Evolutionary conservation across 179 eudicot species (phyloP).

Genomic region (Silene noctiflora): DNA sequence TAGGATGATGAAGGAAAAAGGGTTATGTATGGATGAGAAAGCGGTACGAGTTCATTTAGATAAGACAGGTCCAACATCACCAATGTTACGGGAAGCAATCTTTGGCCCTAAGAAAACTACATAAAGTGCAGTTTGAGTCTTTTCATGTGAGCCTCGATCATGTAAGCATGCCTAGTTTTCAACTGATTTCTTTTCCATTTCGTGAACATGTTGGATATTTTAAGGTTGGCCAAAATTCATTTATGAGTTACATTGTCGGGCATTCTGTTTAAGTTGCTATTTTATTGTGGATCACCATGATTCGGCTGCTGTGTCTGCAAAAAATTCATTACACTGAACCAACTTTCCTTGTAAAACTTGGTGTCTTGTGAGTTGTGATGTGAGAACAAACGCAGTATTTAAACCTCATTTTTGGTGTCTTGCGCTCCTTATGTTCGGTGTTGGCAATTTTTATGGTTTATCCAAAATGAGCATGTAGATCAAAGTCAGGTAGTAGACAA

Average conservation of each 20-base stretch:
- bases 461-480: neutral
- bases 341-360: neutral
- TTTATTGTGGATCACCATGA: neutral
- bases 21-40: conserved; percentile 56
- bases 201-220: neutral
- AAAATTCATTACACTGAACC: neutral
- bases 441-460: too few relatives aligned
- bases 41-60: conserved; percentile 57
- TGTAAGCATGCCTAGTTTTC: conserved; percentile 29
- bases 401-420: too few relatives aligned
- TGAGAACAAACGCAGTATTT: too few relatives aligned
- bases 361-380: too few relatives aligned
- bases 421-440: too few relatives aligned
- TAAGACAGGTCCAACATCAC: conserved; percentile 64
- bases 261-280: neutral
- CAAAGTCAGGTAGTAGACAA: too few relatives aligned
- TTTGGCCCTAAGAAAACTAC: conserved; percentile 51
- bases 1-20: conserved; percentile 48
- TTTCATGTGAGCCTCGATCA: conserved; percentile 13
- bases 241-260: too few relatives aligned
- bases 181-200: neutral
- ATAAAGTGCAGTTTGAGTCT: conserved; percentile 21
- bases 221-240: neutral
- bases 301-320: neutral
- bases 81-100: conserved; percentile 80